A percentile compares a stretch with the other conserved stretches of the same genome.
Conservation (phyloP, 495 filamentous ascomycete species). For the Xylaria nigripes region DNA sequence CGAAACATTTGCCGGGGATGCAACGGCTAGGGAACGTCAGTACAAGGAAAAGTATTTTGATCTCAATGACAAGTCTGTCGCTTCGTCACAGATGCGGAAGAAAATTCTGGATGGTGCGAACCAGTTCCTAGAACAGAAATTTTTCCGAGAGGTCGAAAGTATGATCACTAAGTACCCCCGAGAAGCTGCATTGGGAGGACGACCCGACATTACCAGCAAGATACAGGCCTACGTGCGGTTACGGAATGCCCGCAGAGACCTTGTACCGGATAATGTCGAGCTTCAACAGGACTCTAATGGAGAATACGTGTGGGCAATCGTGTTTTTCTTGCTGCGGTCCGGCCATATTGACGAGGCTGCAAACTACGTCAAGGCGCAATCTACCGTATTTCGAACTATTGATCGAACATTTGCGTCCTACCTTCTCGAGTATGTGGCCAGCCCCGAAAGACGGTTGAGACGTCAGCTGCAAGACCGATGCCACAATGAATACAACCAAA, state of each 20-base stretch:
- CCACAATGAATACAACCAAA: constrained; percentile 79
- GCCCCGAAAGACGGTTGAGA: constrained; percentile 61
- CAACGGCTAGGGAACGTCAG: constrained; percentile 61
- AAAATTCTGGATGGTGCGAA: constrained; percentile 70
- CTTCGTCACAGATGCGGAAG: constrained; percentile 56
- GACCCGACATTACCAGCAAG: constrained; percentile 79
- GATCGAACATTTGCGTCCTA: constrained; percentile 88
- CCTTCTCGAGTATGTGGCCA: constrained; percentile 68
- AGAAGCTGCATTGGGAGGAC: constrained; percentile 83
- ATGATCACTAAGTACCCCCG: constrained; percentile 71
- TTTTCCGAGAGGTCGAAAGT: constrained; percentile 64
- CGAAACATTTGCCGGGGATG: constrained; percentile 43
- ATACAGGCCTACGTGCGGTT: constrained; percentile 85
- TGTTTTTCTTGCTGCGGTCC: constrained; percentile 85
- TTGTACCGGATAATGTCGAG: constrained; percentile 64
- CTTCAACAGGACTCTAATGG: constrained; percentile 60
- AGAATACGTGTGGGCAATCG: constrained; percentile 85
- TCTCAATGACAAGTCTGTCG: constrained; percentile 52
- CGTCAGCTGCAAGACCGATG: constrained; percentile 76
- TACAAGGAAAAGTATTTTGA: constrained; percentile 68
- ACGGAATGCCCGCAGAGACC: constrained; percentile 63
- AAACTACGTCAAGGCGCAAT: constrained; percentile 72
- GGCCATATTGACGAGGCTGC: constrained; percentile 79
- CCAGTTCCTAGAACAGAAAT: constrained; percentile 62
- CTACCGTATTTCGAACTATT: constrained; percentile 70